Evolutionary conservation across 768 basidiomycete species (phyloP), one percentile per base, ranked within the genome.

Genomic region (Podaxis sp.): DNA sequence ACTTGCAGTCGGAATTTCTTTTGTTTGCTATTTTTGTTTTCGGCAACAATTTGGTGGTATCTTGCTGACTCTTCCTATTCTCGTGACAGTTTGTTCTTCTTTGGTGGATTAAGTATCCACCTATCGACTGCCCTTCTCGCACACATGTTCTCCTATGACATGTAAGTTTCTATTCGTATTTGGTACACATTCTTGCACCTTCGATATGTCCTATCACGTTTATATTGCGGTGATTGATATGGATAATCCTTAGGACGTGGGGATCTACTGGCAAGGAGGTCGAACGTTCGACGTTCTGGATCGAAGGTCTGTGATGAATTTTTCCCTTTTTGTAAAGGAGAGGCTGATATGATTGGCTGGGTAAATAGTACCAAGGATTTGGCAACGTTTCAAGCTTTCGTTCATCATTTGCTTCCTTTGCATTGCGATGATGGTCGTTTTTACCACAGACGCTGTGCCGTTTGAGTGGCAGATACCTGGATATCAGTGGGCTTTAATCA

Each of bases 251-350:
- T 52, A 82, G 79, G 81, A 81, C 80, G 36, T 82, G 81, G 81
- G 81, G 81, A 28, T 81, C 81, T 28, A 82, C 81, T 1, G 80
- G 76, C 66, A 94, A 95, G 73, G 91, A 92, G 74, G 91, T 95
- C 55, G 89, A 93, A 68, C 81, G 84, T 28, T 91, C 89, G 1
- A 92, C 93, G 60, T 93, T 95, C 78, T 93, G 90, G 84, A 85
- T 91, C 64, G 93, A 95, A 75, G 76, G 77, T 72, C 55, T 59
- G 65, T 61, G 46, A 18, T 59, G 61, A 1, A 54, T n/a, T 18
- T 27, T 48, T 21, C 32, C n/a, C 4, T 5, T 42, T 18, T 1
- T 46, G 37, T 4, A 53, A 23, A 21, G 21, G 5, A 16, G 28
- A 1, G 27, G 1, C 52, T 54, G 36, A 54, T 4, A n/a, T 5